Base-by-base conservation (phyloP, 2,329 filamentous ascomycete species). In the Botryotinia narcissicola region DNA sequence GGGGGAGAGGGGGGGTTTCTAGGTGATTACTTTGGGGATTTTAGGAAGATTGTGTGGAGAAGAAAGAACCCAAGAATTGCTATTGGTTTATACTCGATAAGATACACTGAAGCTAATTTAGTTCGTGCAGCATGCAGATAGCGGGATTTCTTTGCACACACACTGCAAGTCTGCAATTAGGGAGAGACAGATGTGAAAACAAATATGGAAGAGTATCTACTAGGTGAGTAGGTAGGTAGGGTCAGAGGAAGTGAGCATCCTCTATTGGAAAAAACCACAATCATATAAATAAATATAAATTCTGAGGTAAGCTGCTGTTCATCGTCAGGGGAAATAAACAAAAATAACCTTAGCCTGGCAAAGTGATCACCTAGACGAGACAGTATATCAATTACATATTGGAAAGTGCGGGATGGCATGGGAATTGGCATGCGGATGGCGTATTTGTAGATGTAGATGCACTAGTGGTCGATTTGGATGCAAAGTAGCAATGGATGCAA, bases 41-140 rank as follows among this genome's bases (percentile, higher is more conserved):
- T 29, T 29, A n/a, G 35, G 51, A 14, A 35, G 10, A 60, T 70
- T 42, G 14, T 61, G 29, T 70, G 54, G 68, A 61, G 68, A 70
- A 46, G 29, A 20, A 20, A 54, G 42, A 35, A 54, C 29, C 29
- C 16, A 4, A 25, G 32, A 20, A 20, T 35, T 70, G 29, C 40
- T 8, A 70, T 70, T 70, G 68, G 68, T 29, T 37, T 3, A 61
- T 61, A 70, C 68, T 70, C 68, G 68, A 70, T 70, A 48, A 70
- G 68, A 70, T 70, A 70, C 40, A 70, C 37, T 48, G 42, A 12
- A 70, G 22, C 37, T 62, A 70, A 46, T 61, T 70, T 70, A 70
- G 68, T 48, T 61, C 57, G 68, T 70, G 68, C 68, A 70, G 68
- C 57, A 70, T 70, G 57, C 68, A 70, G 54, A 61, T 70, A 70